Evolutionary conservation across 768 basidiomycete species (phyloP).

Genomic region (Xerocomus spinulosus): DNA sequence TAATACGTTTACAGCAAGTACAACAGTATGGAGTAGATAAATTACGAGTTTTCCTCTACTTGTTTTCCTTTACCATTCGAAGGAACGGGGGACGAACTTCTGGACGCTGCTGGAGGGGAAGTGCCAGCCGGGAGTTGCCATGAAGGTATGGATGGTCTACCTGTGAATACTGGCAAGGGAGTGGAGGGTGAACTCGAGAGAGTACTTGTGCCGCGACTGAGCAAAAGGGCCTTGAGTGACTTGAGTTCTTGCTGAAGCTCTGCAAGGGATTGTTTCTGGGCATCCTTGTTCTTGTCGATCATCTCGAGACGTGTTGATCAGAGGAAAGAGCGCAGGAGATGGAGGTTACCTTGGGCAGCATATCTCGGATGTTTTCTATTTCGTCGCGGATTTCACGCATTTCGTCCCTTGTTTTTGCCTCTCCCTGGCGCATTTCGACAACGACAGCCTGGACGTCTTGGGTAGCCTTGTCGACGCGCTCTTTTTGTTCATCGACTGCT

Average conservation of each 20-base stretch:
- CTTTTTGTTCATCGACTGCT: conserved; percentile 74
- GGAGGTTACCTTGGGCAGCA: conserved; percentile 79
- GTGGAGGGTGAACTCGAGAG: conserved; percentile 45
- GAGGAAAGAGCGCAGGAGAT: background rate
- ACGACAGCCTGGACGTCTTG: conserved; percentile 70
- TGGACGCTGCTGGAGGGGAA: conserved; percentile 13
- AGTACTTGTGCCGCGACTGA: conserved; percentile 60
- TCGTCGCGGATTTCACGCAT: conserved; percentile 91
- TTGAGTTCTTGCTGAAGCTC: conserved; percentile 94
- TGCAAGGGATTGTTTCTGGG: conserved; percentile 73
- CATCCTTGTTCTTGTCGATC: conserved; percentile 89
- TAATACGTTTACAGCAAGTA: conserved; percentile 3
- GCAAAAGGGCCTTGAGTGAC: conserved; percentile 84
- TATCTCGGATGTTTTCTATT: conserved; percentile 82
- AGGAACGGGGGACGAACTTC: conserved; percentile 5
- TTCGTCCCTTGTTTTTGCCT: conserved; percentile 76
- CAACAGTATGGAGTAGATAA: background rate
- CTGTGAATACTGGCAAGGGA: conserved; percentile 47
- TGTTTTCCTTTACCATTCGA: conserved; percentile 60
- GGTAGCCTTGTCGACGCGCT: conserved; percentile 65
- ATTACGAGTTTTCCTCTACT: conserved; percentile 29
- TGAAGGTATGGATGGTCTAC: conserved; percentile 75
- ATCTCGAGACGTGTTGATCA: conserved; percentile 48
- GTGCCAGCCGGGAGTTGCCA: conserved; percentile 73
- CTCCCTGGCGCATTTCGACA: conserved; percentile 70